These are phyloP conservation scores for Claviceps sp. DNA, from an alignment of 2,329 filamentous ascomycete genomes.

Conservation along the genomic window DNA sequence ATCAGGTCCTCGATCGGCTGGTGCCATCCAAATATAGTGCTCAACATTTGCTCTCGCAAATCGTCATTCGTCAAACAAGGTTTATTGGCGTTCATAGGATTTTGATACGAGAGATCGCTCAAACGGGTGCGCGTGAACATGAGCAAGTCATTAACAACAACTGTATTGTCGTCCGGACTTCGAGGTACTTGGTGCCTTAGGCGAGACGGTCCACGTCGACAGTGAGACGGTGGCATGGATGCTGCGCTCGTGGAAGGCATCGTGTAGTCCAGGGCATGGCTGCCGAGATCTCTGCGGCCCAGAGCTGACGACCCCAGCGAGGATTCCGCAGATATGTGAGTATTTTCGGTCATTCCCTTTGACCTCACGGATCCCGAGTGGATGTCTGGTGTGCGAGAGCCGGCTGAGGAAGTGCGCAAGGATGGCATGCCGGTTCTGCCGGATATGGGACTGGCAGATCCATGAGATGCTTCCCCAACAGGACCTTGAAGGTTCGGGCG, in stretches of 20 bases:
- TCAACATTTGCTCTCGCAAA: conserved; percentile 79
- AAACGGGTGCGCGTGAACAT: conserved; percentile 71
- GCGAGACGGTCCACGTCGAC: conserved; percentile 45
- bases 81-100: conserved; percentile 45
- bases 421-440: conserved; percentile 49
- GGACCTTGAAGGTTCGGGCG: conserved; percentile 48
- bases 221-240: conserved; percentile 35
- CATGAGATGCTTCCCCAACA: conserved; percentile 44
- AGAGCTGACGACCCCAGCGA: conserved; percentile 28
- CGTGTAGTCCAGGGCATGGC: conserved; percentile 36
- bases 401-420: conserved; percentile 38
- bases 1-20: conserved; percentile 70
- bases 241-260: conserved; percentile 21
- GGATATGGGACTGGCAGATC: conserved; percentile 53
- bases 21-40: conserved; percentile 89
- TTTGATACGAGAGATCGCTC: conserved; percentile 69
- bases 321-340: conserved; percentile 51
- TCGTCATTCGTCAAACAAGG: conserved; percentile 59
- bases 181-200: conserved; percentile 68
- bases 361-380: conserved; percentile 39
- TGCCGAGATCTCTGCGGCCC: conserved; percentile 29
- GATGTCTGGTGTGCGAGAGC: conserved; percentile 36
- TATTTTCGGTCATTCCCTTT: conserved; percentile 45
- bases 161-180: conserved; percentile 59
- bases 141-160: conserved; percentile 66